Evolutionary conservation across 1,139 yeast genomes (phyloP).

Genomic region (Pichia cactophila): DNA sequence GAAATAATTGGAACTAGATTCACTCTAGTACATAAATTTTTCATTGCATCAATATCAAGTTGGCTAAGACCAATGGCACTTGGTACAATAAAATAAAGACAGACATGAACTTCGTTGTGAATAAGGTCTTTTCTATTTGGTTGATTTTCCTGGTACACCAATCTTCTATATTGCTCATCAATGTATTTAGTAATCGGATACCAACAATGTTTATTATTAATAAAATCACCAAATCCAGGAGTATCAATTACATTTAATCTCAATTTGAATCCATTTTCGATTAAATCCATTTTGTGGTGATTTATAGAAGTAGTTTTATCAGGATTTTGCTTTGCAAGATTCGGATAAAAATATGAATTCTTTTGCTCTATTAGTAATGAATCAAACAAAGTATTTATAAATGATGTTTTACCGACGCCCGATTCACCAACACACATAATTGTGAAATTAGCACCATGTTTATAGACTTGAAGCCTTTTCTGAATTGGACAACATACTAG

Average conservation of each 20-base stretch:
- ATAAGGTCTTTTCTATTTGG: slow-evolving; percentile 44
- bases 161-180: slow-evolving; percentile 56
- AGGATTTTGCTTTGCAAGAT: slow-evolving; percentile 6
- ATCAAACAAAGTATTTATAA: slow-evolving; percentile 38
- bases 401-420: slow-evolving; percentile 39
- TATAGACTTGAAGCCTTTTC: slow-evolving; percentile 22
- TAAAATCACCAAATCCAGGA: slow-evolving; percentile 90
- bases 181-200: slow-evolving; percentile 86
- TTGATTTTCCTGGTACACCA: slow-evolving; percentile 63
- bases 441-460: slow-evolving; percentile 34
- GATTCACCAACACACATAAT: slow-evolving; percentile 39
- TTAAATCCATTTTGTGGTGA: slow-evolving; percentile 36
- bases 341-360: neutral
- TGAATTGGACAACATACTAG: slow-evolving; percentile 26
- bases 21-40: slow-evolving; percentile 53
- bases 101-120: slow-evolving; percentile 68
- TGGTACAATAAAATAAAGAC: slow-evolving; percentile 66
- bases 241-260: slow-evolving; percentile 80
- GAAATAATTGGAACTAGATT: slow-evolving; percentile 72
- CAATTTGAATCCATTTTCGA: slow-evolving; percentile 81
- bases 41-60: slow-evolving; percentile 64
- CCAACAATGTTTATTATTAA: slow-evolving; percentile 88
- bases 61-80: slow-evolving; percentile 44
- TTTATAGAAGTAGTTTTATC: slow-evolving; percentile 34
- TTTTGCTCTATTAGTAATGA: slow-evolving; percentile 13